Evolutionary conservation across 768 basidiomycete genomes (phyloP), one percentile per base, ranked within the genome.

Genomic region (Termitomyces sp.): DNA sequence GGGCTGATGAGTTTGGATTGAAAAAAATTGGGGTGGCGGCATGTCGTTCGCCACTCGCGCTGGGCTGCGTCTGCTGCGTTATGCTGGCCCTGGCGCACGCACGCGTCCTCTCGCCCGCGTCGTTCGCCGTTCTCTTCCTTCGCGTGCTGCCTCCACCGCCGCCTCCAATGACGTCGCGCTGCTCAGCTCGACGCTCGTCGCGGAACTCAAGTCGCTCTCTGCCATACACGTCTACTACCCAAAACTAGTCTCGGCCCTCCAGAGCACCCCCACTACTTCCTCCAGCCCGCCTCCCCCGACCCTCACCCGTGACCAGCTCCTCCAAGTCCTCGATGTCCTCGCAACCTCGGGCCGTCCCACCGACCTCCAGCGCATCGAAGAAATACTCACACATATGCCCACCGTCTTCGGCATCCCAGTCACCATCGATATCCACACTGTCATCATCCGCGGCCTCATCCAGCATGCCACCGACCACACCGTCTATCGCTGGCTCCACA

Each of bases 351-450:
- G 76, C 3, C 72, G 79, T 19, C 76, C 76, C 9, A 68, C 76
- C 21, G 85, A 89, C 59, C 64, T 85, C n/a, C 74, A 73, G 52
- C 73, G 82, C 57, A 76, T 87, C 50, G 73, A 80, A 49, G 74
- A 77, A 48, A 76, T 87, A 35, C 76, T 87, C 17, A 60, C 61
- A 17, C 81, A 83, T 64, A 70, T 85, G 66, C 72, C 71, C 43
- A 67, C 69, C 42, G 63, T 82, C 3, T 81, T 86, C 41, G 77
- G 78, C 35, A 63, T 81, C 60, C 56, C 68, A 6, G 73, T 81
- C 42, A 77, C 77, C 19, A 66, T 69, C n/a, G 75, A 78, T 47
- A 68, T 80, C 43, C 81, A 85, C 68, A 76, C 71, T 42, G 68
- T 72, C 29, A 75, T 87, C 54, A 59, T 86, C 41, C 74, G 75